Conservation (phyloP, 495 filamentous ascomycete genomes). For the Niebla homalea region DNA sequence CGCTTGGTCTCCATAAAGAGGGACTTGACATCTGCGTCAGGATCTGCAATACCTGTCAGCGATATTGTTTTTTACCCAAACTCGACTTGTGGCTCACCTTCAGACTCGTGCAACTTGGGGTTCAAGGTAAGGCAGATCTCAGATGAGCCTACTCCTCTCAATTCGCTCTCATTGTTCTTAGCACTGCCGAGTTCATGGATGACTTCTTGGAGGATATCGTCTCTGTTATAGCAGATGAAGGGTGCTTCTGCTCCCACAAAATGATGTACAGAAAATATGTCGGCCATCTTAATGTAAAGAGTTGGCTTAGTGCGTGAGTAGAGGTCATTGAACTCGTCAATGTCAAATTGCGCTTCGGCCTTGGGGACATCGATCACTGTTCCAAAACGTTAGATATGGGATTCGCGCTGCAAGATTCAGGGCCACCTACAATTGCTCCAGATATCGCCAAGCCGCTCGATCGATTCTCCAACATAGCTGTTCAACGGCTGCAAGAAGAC, state of each 20-base stretch:
- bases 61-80: neutral
- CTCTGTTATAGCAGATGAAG: slow-evolving; percentile 58
- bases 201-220: slow-evolving; percentile 84
- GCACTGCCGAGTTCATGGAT: slow-evolving; percentile 87
- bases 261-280: slow-evolving; percentile 92
- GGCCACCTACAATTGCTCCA: slow-evolving; percentile 47
- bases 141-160: slow-evolving; percentile 71
- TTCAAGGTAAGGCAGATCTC: slow-evolving; percentile 89
- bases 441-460: slow-evolving; percentile 64
- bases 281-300: slow-evolving; percentile 94
- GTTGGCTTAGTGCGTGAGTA: slow-evolving; percentile 93
- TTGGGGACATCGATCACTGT: slow-evolving; percentile 70
- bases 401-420: neutral
- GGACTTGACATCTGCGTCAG: slow-evolving; percentile 79
- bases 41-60: slow-evolving; percentile 37
- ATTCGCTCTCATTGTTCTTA: slow-evolving; percentile 86
- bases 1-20: slow-evolving; percentile 97
- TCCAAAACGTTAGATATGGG: slow-evolving; percentile 17
- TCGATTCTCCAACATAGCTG: slow-evolving; percentile 72
- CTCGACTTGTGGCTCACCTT: slow-evolving; percentile 34
- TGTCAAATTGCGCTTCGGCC: slow-evolving; percentile 85
- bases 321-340: slow-evolving; percentile 95
- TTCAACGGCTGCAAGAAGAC: slow-evolving; percentile 93
- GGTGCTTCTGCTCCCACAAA: slow-evolving; percentile 69
- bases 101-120: slow-evolving; percentile 77